Evolutionary conservation across 805 yeast genomes (phyloP), one percentile per base, ranked within the genome.

Genomic region (Komagataella kurtzmanii): DNA sequence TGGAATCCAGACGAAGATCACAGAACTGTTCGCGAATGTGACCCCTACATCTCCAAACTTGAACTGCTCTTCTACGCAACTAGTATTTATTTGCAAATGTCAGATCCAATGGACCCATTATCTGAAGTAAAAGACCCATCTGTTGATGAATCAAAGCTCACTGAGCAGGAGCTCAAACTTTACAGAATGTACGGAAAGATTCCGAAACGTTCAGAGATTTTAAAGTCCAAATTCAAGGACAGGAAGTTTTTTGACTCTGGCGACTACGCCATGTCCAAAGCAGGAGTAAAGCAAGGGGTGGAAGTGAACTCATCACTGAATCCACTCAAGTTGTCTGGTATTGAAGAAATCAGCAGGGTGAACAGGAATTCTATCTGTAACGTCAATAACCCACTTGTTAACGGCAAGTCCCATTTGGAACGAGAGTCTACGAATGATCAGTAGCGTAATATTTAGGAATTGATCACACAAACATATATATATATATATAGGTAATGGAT

Each of bases 191-290:
- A 90, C 65, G 97, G 97, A 30, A 85, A 82, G 62, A 70, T 89
- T 49, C 97, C 97, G 21, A 77, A 89, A 24, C 83, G 80, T 53
- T 82, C 83, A 52, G 95, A 88, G 56, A 71, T 89, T 18, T 72
- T 89, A 50, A 75, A 84, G 50, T 79, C 83, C 55, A 87, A 85
- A 63, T 70, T 87, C 59, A 86, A 85, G 66, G 97, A 89, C 56
- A 79, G 96, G 59, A 90, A 88, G 70, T 89, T 85, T 66, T 90
- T 89, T 61, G 97, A 89, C 62, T 85, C 95, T 55, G 97, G 97
- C 7, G 97, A 89, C 67, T 89, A 89, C 65, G 96, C 96, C 8
- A 77, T 89, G 76, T 85, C 81, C 58, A 82, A 74, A 64, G 86
- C 81, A 2, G 88, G 88, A 6, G 71, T 72, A 10, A 66, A 58